A percentile compares a stretch with the other conserved stretches of the same genome.
Evolutionary conservation across 768 basidiomycete genomes (phyloP).

Genomic region (Boletus vinaceobasis): DNA sequence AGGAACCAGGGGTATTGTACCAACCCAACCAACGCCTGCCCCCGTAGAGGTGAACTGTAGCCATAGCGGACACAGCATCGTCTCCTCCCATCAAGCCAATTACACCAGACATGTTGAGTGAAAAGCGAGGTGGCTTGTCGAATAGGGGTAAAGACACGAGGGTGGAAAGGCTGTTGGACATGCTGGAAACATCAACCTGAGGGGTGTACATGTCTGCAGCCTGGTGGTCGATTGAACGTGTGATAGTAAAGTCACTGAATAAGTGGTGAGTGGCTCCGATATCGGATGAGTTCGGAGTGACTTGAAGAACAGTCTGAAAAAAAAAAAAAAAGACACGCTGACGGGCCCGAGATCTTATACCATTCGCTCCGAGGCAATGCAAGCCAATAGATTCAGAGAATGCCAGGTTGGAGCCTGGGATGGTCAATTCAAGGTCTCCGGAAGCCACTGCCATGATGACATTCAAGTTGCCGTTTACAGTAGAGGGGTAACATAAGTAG

Average conservation of each 20-base stretch:
- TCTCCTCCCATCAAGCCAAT: slow-evolving; percentile 30
- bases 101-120: slow-evolving; percentile 23
- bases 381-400: too few species aligned
- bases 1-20: slow-evolving; percentile 35
- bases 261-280: too few species aligned
- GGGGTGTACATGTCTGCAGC: slow-evolving; percentile 2
- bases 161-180: not conserved
- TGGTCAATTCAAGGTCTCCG: too few species aligned
- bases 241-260: not conserved
- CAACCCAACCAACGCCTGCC: slow-evolving; percentile 29
- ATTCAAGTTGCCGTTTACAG: too few species aligned
- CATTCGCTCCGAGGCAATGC: too few species aligned
- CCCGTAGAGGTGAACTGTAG: slow-evolving; percentile 26
- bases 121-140: slow-evolving; percentile 6
- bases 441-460: too few species aligned
- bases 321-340: too few species aligned
- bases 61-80: slow-evolving; percentile 30
- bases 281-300: too few species aligned
- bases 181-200: not conserved
- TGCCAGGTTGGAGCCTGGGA: too few species aligned
- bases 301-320: too few species aligned
- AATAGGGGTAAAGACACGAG: not conserved
- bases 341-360: too few species aligned
- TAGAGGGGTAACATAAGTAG: too few species aligned
- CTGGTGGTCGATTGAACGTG: not conserved